Evolutionary conservation across 2,329 filamentous ascomycete genomes (phyloP), one percentile per base, ranked within the genome.

Genomic region (Eurotiales sp.): DNA sequence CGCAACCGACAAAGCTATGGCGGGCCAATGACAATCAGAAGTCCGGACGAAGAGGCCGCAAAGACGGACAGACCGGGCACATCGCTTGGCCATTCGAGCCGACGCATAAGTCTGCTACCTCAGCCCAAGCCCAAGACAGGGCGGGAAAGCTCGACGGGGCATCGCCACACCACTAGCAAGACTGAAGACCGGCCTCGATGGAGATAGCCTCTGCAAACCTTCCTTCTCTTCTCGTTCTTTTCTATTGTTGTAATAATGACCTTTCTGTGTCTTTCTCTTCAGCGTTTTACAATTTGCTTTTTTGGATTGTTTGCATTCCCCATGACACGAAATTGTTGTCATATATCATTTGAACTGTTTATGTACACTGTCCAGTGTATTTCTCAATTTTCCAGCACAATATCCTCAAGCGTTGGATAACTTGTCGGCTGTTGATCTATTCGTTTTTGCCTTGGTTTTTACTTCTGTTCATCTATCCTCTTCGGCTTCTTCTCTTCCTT

Each of bases 61-160:
- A 14, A 69, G 57, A 25, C 69, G 64, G 50, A 51, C 61, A 65
- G 70, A 14, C 71, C 72, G 1, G 70, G 65, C 1, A 72, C 71
- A 2, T 57, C 70, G 2, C 58, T 73, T 10, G 70, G 71, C 1
- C 70, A 72, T 58, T 67, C 68, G 2, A 61, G 58, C 44, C 65
- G 69, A 12, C 64, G 72, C 11, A 60, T 62, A 27, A 74, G 72
- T 58, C 58, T 74, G 51, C 61, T 75, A 32, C 72, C 72, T 19
- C 50, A 72, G 41, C 66, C 68, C 2, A 70, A 64, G 48, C 46
- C 39, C 15, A 59, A 58, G n/a, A 55, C 51, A 4, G 66, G 64
- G 2, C 50, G 50, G 15, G 50, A 52, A 10, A 49, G 46, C n/a
- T 30, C 40, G 32, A 19, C 51, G 39, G 45, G 51, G 12, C 43